Conservation (phyloP, 805 yeast species). For the Scheffersomyces lignosus region DNA sequence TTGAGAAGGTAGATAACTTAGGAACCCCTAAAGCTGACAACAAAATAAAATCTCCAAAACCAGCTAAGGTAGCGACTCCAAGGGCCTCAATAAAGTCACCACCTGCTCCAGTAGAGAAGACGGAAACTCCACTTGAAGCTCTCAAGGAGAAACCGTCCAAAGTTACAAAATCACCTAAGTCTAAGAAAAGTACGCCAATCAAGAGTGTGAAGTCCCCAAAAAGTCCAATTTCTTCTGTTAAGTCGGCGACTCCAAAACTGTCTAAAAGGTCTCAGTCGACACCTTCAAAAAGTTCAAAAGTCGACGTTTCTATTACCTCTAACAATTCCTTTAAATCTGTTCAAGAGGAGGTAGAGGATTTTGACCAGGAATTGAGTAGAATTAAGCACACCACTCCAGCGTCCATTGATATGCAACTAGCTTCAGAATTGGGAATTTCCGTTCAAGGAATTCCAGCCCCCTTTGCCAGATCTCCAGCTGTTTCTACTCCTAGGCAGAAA, state of each 20-base stretch:
- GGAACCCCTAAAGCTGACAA: background rate
- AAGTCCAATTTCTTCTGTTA: background rate
- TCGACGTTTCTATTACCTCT: background rate
- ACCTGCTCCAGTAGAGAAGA: too few relatives aligned
- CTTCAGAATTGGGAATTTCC: slow-evolving; percentile 32
- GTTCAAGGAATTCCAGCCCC: slow-evolving; percentile 18
- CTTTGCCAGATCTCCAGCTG: background rate
- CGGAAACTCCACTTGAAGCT: background rate
- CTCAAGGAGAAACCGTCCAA: background rate
- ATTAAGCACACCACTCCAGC: slow-evolving; percentile 12
- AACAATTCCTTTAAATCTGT: slow-evolving; percentile 6
- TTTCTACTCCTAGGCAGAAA: slow-evolving; percentile 8
- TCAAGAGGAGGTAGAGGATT: slow-evolving; percentile 24
- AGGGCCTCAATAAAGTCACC: background rate
- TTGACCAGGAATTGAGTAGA: slow-evolving; percentile 20
- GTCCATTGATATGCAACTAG: slow-evolving; percentile 23
- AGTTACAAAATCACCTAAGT: background rate
- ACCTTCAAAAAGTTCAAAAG: slow-evolving; percentile 2
- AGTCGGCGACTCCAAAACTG: background rate
- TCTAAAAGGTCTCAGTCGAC: slow-evolving; percentile 3
- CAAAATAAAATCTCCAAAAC: background rate
- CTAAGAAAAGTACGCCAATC: background rate
- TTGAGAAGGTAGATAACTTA: background rate
- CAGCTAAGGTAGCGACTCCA: background rate
- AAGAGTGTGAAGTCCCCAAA: background rate